Evolutionary conservation across 2,329 filamentous ascomycete genomes (phyloP).

Genomic region (Penicillium psychrosexuale): DNA sequence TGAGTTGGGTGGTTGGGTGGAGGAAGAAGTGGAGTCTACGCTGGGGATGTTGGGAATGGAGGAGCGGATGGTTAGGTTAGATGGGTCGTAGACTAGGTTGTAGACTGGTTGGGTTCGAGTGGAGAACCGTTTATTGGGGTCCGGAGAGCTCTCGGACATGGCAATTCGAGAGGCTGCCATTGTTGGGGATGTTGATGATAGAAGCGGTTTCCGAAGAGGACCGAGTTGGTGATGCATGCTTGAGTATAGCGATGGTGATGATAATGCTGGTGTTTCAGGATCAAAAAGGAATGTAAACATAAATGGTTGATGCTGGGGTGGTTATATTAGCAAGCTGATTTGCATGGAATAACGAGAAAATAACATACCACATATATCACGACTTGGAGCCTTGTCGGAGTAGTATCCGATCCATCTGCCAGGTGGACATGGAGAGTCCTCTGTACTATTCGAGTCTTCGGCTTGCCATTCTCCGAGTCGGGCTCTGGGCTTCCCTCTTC

Average conservation of each 20-base stretch:
- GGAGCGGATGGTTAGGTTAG: slow-evolving; percentile 56
- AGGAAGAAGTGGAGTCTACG: slow-evolving; percentile 37
- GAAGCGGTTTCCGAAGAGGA: slow-evolving; percentile 47
- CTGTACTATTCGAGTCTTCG: slow-evolving; percentile 33
- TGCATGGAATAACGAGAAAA: background rate
- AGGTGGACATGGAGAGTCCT: slow-evolving; percentile 38
- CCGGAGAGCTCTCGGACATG: slow-evolving; percentile 30
- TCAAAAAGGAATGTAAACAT: slow-evolving; percentile 52
- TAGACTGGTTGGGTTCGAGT: slow-evolving; percentile 49
- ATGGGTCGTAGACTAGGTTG: slow-evolving; percentile 60
- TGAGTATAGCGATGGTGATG: slow-evolving; percentile 46
- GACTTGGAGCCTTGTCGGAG: slow-evolving; percentile 33
- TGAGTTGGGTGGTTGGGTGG: slow-evolving; percentile 8
- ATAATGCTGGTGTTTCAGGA: slow-evolving; percentile 40
- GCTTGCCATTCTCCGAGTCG: slow-evolving; percentile 16
- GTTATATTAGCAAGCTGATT: slow-evolving; percentile 4
- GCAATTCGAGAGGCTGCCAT: slow-evolving; percentile 41
- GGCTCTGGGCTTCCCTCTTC: slow-evolving; percentile 25
- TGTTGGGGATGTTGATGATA: slow-evolving; percentile 46
- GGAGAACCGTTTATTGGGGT: slow-evolving; percentile 31
- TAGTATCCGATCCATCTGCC: slow-evolving; percentile 13
- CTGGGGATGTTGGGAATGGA: slow-evolving; percentile 64
- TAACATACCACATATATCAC: slow-evolving; percentile 44
- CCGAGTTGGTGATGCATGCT: slow-evolving; percentile 50
- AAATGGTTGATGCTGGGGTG: slow-evolving; percentile 46